Base-by-base conservation (phyloP, 208 protist genomes). In the Wallacemonas sp. region DNA sequence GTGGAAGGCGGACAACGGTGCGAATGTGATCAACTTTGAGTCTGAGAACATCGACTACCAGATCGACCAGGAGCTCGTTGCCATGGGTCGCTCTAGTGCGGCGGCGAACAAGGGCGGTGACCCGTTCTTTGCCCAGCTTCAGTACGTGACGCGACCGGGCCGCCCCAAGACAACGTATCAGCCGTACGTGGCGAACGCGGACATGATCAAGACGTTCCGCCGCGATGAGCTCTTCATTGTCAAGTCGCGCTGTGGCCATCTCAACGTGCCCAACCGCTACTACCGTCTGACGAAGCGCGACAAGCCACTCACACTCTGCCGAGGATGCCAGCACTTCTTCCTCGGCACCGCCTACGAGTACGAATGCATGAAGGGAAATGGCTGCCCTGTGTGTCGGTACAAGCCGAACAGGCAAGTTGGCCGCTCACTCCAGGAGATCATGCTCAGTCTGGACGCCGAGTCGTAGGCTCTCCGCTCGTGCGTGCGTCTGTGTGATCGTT, bases 321-420 rank as follows among this genome's bases (percentile, higher is more conserved):
- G 72, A 3, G 75, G 81, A n/a, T 98, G 96, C 76, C 92, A 97
- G 72, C 96, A 97, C 78, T 98, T 98, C 67, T 98, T 98, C 74
- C 75, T 85, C 65, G 85, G 80, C 12, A 80, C 82, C 1, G 92
- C 97, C 38, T 98, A 97, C 68, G 94, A 98, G 83, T 80, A 78
- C 29, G 86, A 94, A 72, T 87, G 78, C 63, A 93, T 96, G 78
- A 89, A 95, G 67, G 90, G 88, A 2, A 79, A 70, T 41, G 81
- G 84, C 6, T 98, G 96, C 67, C 94, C 96, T 3, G 61, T 98
- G 19, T 98, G 96, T 75, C 79, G 87, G 2, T 81, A 88, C 64
- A 85, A 86, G 38, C 86, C 85, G 26, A 81, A 84, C 5, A 64
- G 66, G 38, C 74, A 90, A 54, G 76, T 87, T 33, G 56, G 72